Percentiles rank a stretch among this genome's conserved stretches.
Conservation (phyloP, 2,329 filamentous ascomycete genomes). For the Arthrinium puccinioides region DNA sequence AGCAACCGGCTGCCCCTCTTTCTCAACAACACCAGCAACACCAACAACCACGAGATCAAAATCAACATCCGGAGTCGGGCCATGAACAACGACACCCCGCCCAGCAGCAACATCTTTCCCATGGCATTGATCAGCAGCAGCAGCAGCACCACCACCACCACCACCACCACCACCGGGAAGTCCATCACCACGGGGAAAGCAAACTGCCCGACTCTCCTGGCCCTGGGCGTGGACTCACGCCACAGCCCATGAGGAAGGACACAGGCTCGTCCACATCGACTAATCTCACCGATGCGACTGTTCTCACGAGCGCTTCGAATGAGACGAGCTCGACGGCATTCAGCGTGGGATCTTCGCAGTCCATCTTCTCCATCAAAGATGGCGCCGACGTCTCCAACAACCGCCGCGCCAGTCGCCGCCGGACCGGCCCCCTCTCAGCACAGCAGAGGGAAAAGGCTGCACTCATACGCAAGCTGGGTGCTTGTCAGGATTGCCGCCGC, state of each 20-base stretch:
- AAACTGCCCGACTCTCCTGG: constrained; percentile 13
- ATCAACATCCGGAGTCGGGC: constrained; percentile 4
- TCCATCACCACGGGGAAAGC: constrained; percentile 12
- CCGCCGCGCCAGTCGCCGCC: constrained; percentile 48
- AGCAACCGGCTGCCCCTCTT: constrained; percentile 11
- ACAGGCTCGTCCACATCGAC: constrained; percentile 48
- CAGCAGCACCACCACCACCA: constrained; percentile 10
- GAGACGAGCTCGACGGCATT: constrained; percentile 45
- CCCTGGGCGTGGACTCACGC: constrained; percentile 17
- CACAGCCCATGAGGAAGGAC: constrained; percentile 34
- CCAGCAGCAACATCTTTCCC: constrained; percentile 13
- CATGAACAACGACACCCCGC: constrained; percentile 17
- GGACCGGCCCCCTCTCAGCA: constrained; percentile 51
- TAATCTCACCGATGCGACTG: constrained; percentile 35
- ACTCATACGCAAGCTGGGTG: constrained; percentile 51
- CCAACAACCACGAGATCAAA: constrained; percentile 10
- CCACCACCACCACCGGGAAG: constrained; percentile 17
- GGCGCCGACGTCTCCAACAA: constrained; percentile 44
- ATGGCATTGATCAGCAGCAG: constrained; percentile 9
- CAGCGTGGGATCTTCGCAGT: constrained; percentile 47
- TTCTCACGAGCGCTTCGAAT: constrained; percentile 25
- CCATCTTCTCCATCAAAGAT: constrained; percentile 49
- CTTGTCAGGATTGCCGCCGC: constrained; percentile 48
- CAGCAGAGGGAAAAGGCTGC: constrained; percentile 53
- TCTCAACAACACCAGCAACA: constrained; percentile 12